Conservation (phyloP, 306 rosid species). For the Cicer judaicum region DNA sequence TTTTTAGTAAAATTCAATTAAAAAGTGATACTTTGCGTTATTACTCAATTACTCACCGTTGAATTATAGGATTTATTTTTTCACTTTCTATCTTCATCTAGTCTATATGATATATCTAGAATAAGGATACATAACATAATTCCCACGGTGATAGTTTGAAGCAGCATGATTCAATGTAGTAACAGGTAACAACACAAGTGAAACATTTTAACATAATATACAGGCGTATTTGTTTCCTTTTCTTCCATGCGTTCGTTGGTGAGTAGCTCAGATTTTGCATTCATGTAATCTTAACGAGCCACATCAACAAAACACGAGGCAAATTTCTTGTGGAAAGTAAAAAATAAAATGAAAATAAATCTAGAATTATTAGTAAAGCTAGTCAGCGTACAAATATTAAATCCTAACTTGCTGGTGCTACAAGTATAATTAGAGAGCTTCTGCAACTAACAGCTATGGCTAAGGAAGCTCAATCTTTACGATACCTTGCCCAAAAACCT, state of each 20-base stretch:
- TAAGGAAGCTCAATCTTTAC: slow-evolving; percentile 50
- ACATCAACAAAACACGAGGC: neutral
- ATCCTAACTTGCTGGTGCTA: slow-evolving; percentile 45
- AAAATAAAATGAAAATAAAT: slow-evolving; percentile 43
- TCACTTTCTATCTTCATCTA: neutral
- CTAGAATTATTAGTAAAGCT: slow-evolving; percentile 46
- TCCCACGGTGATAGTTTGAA: neutral
- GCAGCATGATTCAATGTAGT: slow-evolving; percentile 2
- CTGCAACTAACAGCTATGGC: slow-evolving; percentile 30
- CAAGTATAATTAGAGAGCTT: slow-evolving; percentile 41
- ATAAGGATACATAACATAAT: neutral
- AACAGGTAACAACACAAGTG: neutral
- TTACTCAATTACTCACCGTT: neutral
- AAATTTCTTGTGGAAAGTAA: slow-evolving; percentile 25
- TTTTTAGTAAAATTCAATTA: neutral
- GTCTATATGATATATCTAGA: neutral
- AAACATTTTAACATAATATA: neutral
- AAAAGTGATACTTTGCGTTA: neutral
- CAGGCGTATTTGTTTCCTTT: neutral
- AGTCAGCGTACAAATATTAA: slow-evolving; percentile 43
- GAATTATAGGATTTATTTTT: neutral
- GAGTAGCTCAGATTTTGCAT: neutral
- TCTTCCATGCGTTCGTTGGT: neutral
- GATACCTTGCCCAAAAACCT: slow-evolving; percentile 69
- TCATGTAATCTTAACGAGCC: slow-evolving; percentile 8